Conservation (phyloP, 2,329 filamentous ascomycete species). For the Scorias spongiosa region DNA sequence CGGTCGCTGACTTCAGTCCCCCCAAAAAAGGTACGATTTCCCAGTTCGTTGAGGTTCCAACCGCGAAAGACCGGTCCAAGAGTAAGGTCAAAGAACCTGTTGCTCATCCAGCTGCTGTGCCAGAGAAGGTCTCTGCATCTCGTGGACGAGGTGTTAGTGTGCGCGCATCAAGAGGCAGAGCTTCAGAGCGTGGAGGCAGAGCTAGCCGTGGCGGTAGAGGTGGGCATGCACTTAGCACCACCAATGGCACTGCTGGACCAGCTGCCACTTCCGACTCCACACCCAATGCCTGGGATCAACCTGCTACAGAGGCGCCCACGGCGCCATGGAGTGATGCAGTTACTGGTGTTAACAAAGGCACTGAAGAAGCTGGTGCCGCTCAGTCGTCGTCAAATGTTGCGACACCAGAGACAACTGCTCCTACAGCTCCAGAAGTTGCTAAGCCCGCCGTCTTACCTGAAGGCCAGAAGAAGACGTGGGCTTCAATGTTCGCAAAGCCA, state of each 20-base stretch:
- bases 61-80: slow-evolving; percentile 58
- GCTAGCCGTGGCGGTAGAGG: slow-evolving; percentile 45
- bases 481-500: slow-evolving; percentile 35
- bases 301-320: slow-evolving; percentile 19
- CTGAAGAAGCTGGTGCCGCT: slow-evolving; percentile 17
- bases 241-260: slow-evolving; percentile 33
- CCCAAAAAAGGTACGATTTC: slow-evolving; percentile 50
- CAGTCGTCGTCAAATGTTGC: slow-evolving; percentile 27
- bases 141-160: slow-evolving; percentile 37
- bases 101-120: slow-evolving; percentile 33
- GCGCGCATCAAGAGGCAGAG: slow-evolving; percentile 42
- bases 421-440: slow-evolving; percentile 18
- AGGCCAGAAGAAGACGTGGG: slow-evolving; percentile 36
- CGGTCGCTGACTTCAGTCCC: not conserved
- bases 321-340: slow-evolving; percentile 12
- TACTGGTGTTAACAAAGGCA: slow-evolving; percentile 5
- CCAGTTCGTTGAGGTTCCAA: slow-evolving; percentile 74
- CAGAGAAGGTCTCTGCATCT: slow-evolving; percentile 32
- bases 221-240: slow-evolving; percentile 32
- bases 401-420: slow-evolving; percentile 13
- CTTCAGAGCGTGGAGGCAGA: slow-evolving; percentile 40
- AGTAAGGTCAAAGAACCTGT: slow-evolving; percentile 54
- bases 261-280: slow-evolving; percentile 41
- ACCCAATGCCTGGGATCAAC: slow-evolving; percentile 43
- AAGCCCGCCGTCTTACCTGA: slow-evolving; percentile 22